Conservation (phyloP, 371 early-diverging fungal genomes). For the Gilbertella persicaria region DNA sequence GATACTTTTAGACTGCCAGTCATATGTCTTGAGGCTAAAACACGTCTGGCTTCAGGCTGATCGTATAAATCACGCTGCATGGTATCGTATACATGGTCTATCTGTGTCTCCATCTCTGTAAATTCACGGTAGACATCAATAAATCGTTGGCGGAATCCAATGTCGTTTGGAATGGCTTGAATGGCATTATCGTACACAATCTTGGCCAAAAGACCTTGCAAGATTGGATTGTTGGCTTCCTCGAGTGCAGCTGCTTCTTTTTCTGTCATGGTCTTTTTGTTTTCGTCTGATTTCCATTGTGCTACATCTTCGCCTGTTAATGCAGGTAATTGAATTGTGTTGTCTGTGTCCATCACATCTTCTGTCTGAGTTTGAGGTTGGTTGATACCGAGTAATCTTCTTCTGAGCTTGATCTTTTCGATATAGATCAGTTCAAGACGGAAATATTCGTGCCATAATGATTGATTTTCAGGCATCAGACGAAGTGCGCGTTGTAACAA, state of each 20-base stretch:
- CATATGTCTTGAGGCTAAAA: constrained; percentile 60
- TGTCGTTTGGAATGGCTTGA: constrained; percentile 68
- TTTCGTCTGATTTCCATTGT: constrained; percentile 38
- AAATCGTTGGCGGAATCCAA: constrained; percentile 77
- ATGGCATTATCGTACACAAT: constrained; percentile 88
- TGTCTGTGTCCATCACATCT: constrained; percentile 38
- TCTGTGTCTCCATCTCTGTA: constrained; percentile 36
- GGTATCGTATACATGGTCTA: constrained; percentile 56
- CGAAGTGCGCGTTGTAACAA: constrained; percentile 89
- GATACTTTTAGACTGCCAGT: constrained; percentile 23
- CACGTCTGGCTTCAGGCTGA: constrained; percentile 60
- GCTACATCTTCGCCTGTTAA: constrained; percentile 62
- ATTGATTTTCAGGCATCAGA: constrained; percentile 69
- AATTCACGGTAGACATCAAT: constrained; percentile 68
- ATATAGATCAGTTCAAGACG: constrained; percentile 88
- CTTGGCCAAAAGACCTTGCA: constrained; percentile 79
- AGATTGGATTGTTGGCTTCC: constrained; percentile 67
- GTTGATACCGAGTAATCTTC: constrained; percentile 76
- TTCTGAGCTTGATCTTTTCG: constrained; percentile 81
- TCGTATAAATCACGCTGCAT: constrained; percentile 64
- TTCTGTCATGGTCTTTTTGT: constrained; percentile 28
- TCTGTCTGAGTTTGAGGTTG: constrained; percentile 33
- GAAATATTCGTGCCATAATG: constrained; percentile 92
- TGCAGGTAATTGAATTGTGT: constrained; percentile 57
- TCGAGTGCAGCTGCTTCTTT: constrained; percentile 50